Conservation (phyloP, 2,329 filamentous ascomycete genomes). For the Arthrobotrys entomopaga region DNA sequence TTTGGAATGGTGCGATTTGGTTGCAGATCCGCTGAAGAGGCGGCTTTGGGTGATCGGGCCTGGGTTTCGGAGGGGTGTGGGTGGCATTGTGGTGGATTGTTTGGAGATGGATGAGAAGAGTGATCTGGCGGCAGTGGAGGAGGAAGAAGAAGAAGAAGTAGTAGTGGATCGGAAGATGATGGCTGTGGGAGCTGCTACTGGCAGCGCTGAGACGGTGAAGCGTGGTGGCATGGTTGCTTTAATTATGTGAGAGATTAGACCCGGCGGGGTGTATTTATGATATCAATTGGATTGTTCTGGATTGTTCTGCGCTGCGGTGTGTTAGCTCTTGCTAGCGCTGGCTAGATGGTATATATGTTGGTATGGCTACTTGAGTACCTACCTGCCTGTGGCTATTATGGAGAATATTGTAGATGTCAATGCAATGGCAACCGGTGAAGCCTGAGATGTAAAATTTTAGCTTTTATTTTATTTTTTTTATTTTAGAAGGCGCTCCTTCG, state of each 20-base stretch:
- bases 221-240: constrained; percentile 38
- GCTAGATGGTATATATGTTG: not conserved
- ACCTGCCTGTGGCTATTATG: not conserved
- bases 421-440: not conserved
- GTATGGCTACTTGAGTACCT: not conserved
- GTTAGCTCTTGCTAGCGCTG: not conserved
- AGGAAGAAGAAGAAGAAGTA: not conserved
- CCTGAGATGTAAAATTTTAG: not conserved
- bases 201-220: constrained; percentile 26
- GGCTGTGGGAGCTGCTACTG: constrained; percentile 14
- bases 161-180: constrained; percentile 5
- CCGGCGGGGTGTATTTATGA: too few species aligned
- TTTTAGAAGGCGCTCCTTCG: constrained; percentile 6
- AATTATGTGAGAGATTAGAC: not conserved
- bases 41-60: constrained; percentile 13
- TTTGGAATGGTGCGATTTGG: constrained; percentile 35
- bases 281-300: too few species aligned
- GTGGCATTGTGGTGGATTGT: constrained; percentile 10
- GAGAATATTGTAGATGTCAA: not conserved
- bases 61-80: constrained; percentile 7
- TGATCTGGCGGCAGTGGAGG: not conserved
- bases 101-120: constrained; percentile 6
- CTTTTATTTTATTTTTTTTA: too few species aligned
- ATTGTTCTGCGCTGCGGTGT: too few species aligned
- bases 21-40: constrained; percentile 21